Evolutionary conservation across 164 flowering plant species (phyloP).

Genomic region (Magnolia officinalis): DNA sequence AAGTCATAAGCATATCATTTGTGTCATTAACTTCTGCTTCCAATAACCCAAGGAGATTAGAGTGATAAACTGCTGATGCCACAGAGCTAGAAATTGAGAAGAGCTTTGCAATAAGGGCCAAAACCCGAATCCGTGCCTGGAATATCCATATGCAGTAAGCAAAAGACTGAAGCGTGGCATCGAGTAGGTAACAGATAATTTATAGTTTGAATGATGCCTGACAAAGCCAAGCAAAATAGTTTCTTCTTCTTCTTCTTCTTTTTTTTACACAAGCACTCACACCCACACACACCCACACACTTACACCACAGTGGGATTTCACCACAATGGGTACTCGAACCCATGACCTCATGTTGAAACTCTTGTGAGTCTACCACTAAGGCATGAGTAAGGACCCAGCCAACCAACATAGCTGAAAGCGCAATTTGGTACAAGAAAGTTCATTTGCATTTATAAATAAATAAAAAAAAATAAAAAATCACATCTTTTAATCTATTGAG

Average conservation of each 20-base stretch:
- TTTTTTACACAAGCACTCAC: too few relatives aligned
- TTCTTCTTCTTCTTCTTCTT: too few relatives aligned
- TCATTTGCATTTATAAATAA: not conserved
- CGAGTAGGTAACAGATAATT: not conserved
- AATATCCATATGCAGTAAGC: slow-evolving; percentile 5
- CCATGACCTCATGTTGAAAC: too few relatives aligned
- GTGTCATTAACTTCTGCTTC: slow-evolving; percentile 60
- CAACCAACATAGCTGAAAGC: not conserved
- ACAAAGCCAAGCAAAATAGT: not conserved
- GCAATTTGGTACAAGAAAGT: not conserved
- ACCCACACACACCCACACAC: too few relatives aligned
- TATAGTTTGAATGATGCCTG: not conserved
- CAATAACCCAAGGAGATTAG: slow-evolving; percentile 57
- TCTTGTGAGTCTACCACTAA: too few relatives aligned
- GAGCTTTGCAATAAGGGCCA: slow-evolving; percentile 79
- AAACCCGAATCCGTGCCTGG: slow-evolving; percentile 81
- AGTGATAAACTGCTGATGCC: slow-evolving; percentile 56
- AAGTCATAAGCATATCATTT: slow-evolving; percentile 61
- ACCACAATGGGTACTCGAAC: too few relatives aligned
- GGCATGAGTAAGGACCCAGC: not conserved
- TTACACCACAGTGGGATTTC: too few relatives aligned
- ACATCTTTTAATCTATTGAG: not conserved
- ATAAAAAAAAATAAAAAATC: not conserved
- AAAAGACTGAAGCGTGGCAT: not conserved
- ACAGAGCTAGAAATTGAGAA: slow-evolving; percentile 67